Base-by-base conservation (phyloP, 306 rosid genomes). In the Ammopiptanthus mongolicus region DNA sequence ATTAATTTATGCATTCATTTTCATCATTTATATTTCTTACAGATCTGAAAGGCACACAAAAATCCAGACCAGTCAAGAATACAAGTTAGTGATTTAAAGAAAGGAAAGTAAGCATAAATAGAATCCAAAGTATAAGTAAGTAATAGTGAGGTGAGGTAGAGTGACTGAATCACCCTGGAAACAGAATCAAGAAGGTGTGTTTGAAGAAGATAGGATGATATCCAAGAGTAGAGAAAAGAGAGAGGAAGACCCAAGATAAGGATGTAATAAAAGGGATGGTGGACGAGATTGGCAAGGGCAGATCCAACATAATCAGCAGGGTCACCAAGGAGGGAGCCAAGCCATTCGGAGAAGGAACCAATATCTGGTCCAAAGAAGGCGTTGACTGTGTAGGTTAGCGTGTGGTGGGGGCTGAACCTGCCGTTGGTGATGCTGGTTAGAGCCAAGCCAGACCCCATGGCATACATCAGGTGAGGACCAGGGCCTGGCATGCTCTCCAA, bases 311-410 rank as follows among this genome's bases (percentile, higher is more conserved):
- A 4, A 11, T 41, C 15, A 48, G 72, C 75, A 36, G 78, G 10
- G 23, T 83, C 85, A 18, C 88, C 88, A 8, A 84, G 2, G 55
- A 71, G 28, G 28, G 96, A 84, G 41, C 74, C 82, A 5, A 93
- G 90, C 98, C 97, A 91, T 6, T 91, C 88, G 3, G 91, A 73
- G 91, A 93, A 93, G 77, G 97, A 91, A 71, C 98, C 97, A 78
- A 93, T 83, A 73, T 91, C 98, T 6, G 98, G 98, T 59, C 93
- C 97, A 74, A 93, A 93, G 91, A 93, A 93, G 65, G 98, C 80
- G 77, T 93, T 93, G 81, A 89, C 0, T 46, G 92, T 68, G 86
- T 89, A 93, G 53, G 80, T 23, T 69, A 93, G 85, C 11, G 88
- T 89, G 70, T 89, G 98, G 82, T 91, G 97, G 0, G 97, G 96